Percentiles rank a stretch among this genome's conserved stretches.
Conservation (phyloP, 192 early-diverging fungal species). For the Podila clonocystis region DNA sequence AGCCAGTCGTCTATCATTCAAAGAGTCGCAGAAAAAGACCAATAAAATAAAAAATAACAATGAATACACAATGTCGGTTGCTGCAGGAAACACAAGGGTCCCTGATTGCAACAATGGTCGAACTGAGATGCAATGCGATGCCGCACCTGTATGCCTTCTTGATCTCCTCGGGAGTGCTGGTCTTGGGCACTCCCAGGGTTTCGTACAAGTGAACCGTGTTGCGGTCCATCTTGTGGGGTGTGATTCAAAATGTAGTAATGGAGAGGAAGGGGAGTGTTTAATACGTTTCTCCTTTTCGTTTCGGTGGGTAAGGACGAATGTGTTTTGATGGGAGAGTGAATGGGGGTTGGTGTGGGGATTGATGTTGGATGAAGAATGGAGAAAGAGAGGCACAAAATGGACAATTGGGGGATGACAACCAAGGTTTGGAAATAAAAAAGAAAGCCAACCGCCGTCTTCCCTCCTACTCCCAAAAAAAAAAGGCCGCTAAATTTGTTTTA, state of each 20-base stretch:
- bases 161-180: constrained; percentile 63
- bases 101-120: not conserved
- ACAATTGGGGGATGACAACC: too few species aligned
- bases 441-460: too few species aligned
- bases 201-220: constrained; percentile 65
- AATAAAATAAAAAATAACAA: too few species aligned
- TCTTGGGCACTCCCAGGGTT: constrained; percentile 58
- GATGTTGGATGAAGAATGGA: too few species aligned
- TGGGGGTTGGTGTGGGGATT: too few species aligned
- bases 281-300: too few species aligned
- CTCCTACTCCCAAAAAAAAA: too few species aligned
- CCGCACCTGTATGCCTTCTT: constrained; percentile 60
- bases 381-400: too few species aligned
- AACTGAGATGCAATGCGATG: not conserved
- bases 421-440: too few species aligned
- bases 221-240: constrained; percentile 55
- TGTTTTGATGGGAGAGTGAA: too few species aligned
- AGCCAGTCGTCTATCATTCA: constrained; percentile 54
- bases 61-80: not conserved
- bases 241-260: not conserved
- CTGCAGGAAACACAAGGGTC: not conserved
- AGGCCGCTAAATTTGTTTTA: too few species aligned
- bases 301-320: too few species aligned
- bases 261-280: not conserved
- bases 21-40: not conserved